phyloP scores from a whole-genome alignment of 1,284 basidiomycete genomes.

The Somion occarium region DNA sequence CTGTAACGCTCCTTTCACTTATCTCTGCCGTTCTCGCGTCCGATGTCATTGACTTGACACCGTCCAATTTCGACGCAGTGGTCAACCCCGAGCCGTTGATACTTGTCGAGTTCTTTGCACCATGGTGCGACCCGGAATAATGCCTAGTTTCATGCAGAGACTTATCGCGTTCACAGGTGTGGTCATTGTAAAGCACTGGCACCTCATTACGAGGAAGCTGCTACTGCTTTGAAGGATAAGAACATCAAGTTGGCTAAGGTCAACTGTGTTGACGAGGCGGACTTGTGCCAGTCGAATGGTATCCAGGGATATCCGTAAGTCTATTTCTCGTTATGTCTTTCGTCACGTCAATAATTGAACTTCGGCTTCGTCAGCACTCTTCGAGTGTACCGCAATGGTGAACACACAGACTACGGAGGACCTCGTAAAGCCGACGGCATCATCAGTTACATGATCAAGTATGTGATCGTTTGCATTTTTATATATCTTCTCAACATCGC shows the following conservation, averaged over 20 bases:
- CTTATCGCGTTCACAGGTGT: conserved; percentile 46
- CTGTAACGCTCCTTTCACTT: conserved; percentile 49
- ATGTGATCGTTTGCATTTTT: conserved; percentile 23
- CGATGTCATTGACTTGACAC: conserved; percentile 80
- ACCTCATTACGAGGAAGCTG: conserved; percentile 95
- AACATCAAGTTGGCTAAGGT: conserved; percentile 94
- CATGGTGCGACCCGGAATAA: conserved; percentile 56
- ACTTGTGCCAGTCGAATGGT: conserved; percentile 81
- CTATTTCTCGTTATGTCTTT: background rate
- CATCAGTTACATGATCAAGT: conserved; percentile 97
- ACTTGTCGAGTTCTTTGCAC: conserved; percentile 95
- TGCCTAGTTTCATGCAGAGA: conserved; percentile 2
- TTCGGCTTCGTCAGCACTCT: conserved; percentile 49
- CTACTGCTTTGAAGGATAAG: conserved; percentile 86
- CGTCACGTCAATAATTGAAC: background rate
- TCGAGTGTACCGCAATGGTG: conserved; percentile 91
- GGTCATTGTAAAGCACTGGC: conserved; percentile 92
- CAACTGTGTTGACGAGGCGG: conserved; percentile 88
- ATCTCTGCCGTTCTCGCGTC: conserved; percentile 54
- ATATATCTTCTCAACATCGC: background rate
- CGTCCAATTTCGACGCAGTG: conserved; percentile 65
- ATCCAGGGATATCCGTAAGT: conserved; percentile 91
- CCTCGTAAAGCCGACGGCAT: conserved; percentile 96
- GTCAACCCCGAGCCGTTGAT: conserved; percentile 75
- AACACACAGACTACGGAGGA: conserved; percentile 76